Evolutionary conservation across 2,329 filamentous ascomycete species (phyloP), one percentile per base, ranked within the genome.

Genomic region (Hypoxylon sp.): DNA sequence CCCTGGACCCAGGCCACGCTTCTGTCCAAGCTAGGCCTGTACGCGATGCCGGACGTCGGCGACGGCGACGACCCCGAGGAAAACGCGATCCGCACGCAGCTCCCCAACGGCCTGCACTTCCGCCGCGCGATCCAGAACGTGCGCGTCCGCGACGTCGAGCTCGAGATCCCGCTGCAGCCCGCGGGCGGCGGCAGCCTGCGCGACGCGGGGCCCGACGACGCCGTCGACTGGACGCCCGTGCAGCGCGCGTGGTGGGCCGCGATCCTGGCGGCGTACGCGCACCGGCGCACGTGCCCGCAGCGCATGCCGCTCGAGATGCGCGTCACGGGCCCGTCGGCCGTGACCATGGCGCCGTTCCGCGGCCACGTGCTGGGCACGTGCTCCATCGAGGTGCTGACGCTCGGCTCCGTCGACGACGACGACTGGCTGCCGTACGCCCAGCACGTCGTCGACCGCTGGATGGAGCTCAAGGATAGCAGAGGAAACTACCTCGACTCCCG

Each of bases 241-340:
- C 77, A 77, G 48, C 71, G 72, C 3, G 79, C 79, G 0, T 82
- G 79, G 79, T 82, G 79, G 79, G 79, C 81, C 51, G 77, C 77
- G 11, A 80, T 82, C 59, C 71, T 76, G 4, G 70, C 75, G 1
- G 75, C 74, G n/a, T 81, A 81, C 59, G 64, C 69, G 35, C 67
- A 75, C 41, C 64, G 64, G 7, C 69, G 71, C 5, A 72, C 69
- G 2, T 64, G 61, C 26, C 74, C 78, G 0, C 76, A 79, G 72
- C 73, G 78, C 2, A 70, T 80, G 47, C 73, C 76, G 3, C 71
- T 81, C 8, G 78, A 80, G 52, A 69, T 80, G 70, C 71, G 77
- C 18, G 76, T 81, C 55, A 79, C 77, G 68, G 75, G 73, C 2
- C 68, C 67, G n/a, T 77, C 73, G 46, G 68, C 78, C 13, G 57